Percentiles rank a stretch among this genome's conserved stretches.
Conservation (phyloP, 2,329 filamentous ascomycete species). For the Cryphonectria carpinicola region DNA sequence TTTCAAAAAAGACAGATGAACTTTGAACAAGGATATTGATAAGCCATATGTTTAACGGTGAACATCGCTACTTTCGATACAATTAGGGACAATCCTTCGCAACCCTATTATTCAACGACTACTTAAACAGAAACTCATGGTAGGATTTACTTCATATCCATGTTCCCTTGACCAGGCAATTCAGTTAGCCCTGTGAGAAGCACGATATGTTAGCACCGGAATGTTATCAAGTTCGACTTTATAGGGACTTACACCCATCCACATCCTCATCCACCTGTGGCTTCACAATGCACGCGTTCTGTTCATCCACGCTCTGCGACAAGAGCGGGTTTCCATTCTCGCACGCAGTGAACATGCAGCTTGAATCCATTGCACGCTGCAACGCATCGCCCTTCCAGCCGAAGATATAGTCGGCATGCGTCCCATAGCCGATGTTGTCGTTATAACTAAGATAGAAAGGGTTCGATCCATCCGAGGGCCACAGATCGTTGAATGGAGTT, state of each 20-base stretch:
- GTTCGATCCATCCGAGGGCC: slow-evolving; percentile 40
- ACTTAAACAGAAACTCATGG: too few relatives aligned
- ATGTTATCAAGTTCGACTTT: not conserved
- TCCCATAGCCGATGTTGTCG: slow-evolving; percentile 35
- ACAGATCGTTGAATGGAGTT: slow-evolving; percentile 41
- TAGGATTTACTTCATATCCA: not conserved
- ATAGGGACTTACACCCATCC: slow-evolving; percentile 36
- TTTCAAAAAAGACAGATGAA: too few relatives aligned
- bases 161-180: slow-evolving; percentile 16
- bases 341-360: slow-evolving; percentile 39
- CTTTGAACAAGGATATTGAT: too few relatives aligned
- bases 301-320: slow-evolving; percentile 38
- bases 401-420: slow-evolving; percentile 41
- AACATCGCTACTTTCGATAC: too few relatives aligned
- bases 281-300: slow-evolving; percentile 40
- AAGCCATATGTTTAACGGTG: too few relatives aligned
- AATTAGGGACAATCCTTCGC: too few relatives aligned
- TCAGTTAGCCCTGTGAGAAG: slow-evolving; percentile 13
- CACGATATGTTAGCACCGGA: not conserved
- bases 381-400: slow-evolving; percentile 41
- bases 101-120: too few relatives aligned
- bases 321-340: slow-evolving; percentile 39
- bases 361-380: slow-evolving; percentile 38
- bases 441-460: slow-evolving; percentile 37
- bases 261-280: slow-evolving; percentile 37